A percentile compares a stretch with the other conserved stretches of the same genome.
Conservation (phyloP, 2,329 filamentous ascomycete genomes). For the Escovopsis sp. region DNA sequence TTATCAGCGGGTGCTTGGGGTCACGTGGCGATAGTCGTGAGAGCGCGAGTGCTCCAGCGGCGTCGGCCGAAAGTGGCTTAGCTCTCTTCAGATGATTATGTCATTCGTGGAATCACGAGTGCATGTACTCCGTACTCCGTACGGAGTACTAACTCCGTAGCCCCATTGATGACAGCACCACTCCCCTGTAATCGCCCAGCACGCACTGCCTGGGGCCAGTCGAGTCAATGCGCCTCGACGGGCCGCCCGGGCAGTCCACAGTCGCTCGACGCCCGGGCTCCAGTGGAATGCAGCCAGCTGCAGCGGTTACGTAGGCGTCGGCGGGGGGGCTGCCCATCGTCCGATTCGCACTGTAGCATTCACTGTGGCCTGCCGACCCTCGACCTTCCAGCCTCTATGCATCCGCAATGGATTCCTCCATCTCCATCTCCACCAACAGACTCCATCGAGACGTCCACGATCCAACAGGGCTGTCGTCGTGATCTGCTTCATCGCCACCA, state of each 20-base stretch:
- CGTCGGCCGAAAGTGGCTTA: too few relatives aligned
- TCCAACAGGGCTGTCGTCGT: too few relatives aligned
- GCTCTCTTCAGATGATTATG: too few relatives aligned
- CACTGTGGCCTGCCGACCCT: background rate
- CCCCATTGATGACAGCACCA: background rate
- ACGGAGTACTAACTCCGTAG: conserved; percentile 5
- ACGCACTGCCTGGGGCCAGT: too few relatives aligned
- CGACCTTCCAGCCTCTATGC: background rate
- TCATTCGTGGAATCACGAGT: too few relatives aligned
- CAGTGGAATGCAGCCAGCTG: conserved; percentile 1
- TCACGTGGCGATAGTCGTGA: conserved; percentile 16
- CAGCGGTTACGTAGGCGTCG: conserved; percentile 15
- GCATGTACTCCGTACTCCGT: background rate
- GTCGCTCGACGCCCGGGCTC: too few relatives aligned
- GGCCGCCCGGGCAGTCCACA: too few relatives aligned
- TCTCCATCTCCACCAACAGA: background rate
- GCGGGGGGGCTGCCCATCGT: too few relatives aligned
- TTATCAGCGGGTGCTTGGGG: conserved; percentile 1
- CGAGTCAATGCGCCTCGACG: too few relatives aligned
- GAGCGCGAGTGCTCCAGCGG: conserved; percentile 1
- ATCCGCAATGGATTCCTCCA: background rate
- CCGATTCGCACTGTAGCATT: background rate
- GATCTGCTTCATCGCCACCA: too few relatives aligned
- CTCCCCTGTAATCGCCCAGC: background rate
- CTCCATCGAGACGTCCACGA: too few relatives aligned